phyloP scores from a whole-genome alignment of 2,329 filamentous ascomycete species.

The Thelonectria olida region DNA sequence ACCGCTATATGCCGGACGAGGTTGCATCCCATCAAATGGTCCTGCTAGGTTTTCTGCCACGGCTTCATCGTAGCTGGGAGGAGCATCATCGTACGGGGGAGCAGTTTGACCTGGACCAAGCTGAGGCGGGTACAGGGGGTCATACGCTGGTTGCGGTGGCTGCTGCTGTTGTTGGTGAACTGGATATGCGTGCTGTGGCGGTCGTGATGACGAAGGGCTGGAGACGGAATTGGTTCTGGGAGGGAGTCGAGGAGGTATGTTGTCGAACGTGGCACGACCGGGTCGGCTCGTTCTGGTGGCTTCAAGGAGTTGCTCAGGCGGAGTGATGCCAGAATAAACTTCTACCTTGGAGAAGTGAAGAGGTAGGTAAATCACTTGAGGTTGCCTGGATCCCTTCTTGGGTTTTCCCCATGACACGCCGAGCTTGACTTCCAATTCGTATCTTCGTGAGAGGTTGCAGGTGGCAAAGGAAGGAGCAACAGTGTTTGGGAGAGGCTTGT shows the following conservation, averaged over 20 bases:
- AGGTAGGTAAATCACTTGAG: slow-evolving; percentile 82
- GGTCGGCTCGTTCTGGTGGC: slow-evolving; percentile 55
- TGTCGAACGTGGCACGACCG: slow-evolving; percentile 48
- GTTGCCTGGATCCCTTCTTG: slow-evolving; percentile 46
- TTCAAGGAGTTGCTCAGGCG: slow-evolving; percentile 78
- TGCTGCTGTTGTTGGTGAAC: slow-evolving; percentile 31
- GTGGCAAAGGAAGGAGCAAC: slow-evolving; percentile 87
- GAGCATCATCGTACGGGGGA: slow-evolving; percentile 75
- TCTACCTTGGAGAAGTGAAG: slow-evolving; percentile 78
- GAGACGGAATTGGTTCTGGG: slow-evolving; percentile 40
- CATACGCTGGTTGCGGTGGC: slow-evolving; percentile 46
- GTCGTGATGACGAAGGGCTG: slow-evolving; percentile 16
- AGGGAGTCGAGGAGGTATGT: slow-evolving; percentile 47
- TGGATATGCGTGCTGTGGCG: slow-evolving; percentile 35
- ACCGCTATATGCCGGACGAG: slow-evolving; percentile 74
- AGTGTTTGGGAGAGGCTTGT: slow-evolving; percentile 79
- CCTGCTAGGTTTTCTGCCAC: slow-evolving; percentile 78
- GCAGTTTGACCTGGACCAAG: slow-evolving; percentile 54
- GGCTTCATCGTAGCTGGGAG: slow-evolving; percentile 93
- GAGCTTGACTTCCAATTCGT: slow-evolving; percentile 84
- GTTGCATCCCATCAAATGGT: slow-evolving; percentile 69
- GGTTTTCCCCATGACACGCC: slow-evolving; percentile 79
- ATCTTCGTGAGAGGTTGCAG: slow-evolving; percentile 85
- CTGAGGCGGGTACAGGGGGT: slow-evolving; percentile 68
- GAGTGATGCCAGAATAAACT: slow-evolving; percentile 88